phyloP scores from a whole-genome alignment of 768 basidiomycete genomes.

The Suillus discolor region DNA sequence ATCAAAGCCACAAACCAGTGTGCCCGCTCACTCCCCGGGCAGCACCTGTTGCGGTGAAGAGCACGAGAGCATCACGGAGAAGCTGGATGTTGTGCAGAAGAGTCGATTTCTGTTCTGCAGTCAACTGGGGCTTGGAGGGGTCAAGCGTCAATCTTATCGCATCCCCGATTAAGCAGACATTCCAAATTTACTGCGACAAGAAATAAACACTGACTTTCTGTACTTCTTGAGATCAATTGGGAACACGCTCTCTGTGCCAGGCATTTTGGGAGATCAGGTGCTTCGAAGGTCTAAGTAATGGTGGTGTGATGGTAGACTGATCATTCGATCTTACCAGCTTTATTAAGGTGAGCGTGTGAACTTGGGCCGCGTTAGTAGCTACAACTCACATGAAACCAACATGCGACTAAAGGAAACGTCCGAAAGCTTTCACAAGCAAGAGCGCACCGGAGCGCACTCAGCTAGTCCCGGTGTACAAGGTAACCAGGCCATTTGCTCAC shows the following conservation, averaged over 20 bases:
- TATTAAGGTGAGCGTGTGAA: constrained; percentile 32
- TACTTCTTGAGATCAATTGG: constrained; percentile 79
- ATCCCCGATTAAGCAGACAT: constrained; percentile 12
- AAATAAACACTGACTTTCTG: constrained; percentile 55
- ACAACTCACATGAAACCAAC: not conserved
- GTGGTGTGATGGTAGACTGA: not conserved
- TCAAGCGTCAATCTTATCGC: constrained; percentile 67
- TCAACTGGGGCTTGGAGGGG: constrained; percentile 62
- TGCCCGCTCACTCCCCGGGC: constrained; percentile 88
- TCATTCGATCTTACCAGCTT: constrained; percentile 15
- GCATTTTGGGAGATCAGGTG: constrained; percentile 32
- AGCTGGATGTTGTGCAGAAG: constrained; percentile 76
- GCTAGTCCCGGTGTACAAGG: constrained; percentile 8
- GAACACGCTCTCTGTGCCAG: constrained; percentile 50
- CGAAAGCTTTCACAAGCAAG: constrained; percentile 17
- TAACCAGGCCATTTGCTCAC: constrained; percentile 13
- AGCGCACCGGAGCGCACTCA: constrained; percentile 7
- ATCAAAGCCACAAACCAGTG: constrained; percentile 49
- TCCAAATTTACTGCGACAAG: not conserved
- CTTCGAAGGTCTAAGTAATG: constrained; percentile 3
- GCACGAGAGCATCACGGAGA: constrained; percentile 81
- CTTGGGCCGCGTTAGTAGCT: constrained; percentile 13
- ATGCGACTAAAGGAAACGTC: constrained; percentile 17
- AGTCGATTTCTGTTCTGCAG: constrained; percentile 58
- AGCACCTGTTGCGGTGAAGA: constrained; percentile 85